Evolutionary conservation across 495 filamentous ascomycete genomes (phyloP), one percentile per base, ranked within the genome.

Genomic region (Penicillium egyptiacum): DNA sequence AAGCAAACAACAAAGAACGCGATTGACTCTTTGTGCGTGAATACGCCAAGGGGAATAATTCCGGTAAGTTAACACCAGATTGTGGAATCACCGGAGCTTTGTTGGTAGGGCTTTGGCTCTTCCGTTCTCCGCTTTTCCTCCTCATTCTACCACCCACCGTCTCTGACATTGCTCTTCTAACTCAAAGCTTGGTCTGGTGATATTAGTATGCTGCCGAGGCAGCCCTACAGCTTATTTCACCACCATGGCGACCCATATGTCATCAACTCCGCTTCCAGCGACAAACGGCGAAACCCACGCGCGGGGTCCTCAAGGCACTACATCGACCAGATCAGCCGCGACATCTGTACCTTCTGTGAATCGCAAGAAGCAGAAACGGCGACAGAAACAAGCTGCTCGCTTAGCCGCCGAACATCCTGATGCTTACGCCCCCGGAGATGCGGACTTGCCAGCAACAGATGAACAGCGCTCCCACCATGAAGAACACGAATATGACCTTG

Each of bases 361-460:
- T 73, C 85, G 89, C 66, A 96, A 96, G 75, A 96, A 96, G 72
- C 88, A 92, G 70, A 96, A 96, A 73, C 83, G 88, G 30, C 85
- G 88, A 59, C 79, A 86, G 55, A 93, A 92, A 64, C 77, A 83
- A 70, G 88, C 88, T 46, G 89, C 89, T 40, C 83, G 88, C 17
- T 81, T 86, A 55, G 87, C 85, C 33, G 86, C 85, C 50, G 84
- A 77, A 42, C 70, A 77, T 51, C 66, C 58, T 12, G 52, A 62
- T 20, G 25, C 47, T 20, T 65, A 67, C 41, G 56, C 54, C 20
- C 57, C 68, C 22, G 60, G 56, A 25, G 64, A 73, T 42, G 33
- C 53, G 31, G 61, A 67, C 33, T 59, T 59, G 23, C 63, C 64
- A 42, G 58, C 46, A 8, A 50, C 53, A 30, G 61, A 67, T 50